Evolutionary conservation across 1,284 basidiomycete genomes (phyloP), one percentile per base, ranked within the genome.

Genomic region (Trichosporon sp.): DNA sequence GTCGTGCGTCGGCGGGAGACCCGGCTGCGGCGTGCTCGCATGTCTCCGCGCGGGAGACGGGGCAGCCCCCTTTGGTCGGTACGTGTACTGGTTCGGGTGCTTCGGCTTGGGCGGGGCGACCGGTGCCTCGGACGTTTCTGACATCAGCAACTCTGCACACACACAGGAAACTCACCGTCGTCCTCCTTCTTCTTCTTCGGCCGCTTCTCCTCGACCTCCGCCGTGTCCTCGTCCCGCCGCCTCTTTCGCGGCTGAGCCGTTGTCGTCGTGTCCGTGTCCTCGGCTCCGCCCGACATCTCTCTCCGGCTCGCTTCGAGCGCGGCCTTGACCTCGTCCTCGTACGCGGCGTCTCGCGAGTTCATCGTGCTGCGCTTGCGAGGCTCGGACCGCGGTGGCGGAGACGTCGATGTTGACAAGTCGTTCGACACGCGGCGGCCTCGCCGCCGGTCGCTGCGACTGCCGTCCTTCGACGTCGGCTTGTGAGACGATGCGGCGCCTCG

Each of bases 291-390:
- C 25, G 62, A 68, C 69, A 72, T 68, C 21, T 82, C 81, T 18
- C 68, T 68, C 51, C 76, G 68, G 72, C 79, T 81, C 8, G 80
- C 83, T 60, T 86, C 85, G 62, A 87, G 82, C 69, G 90, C 92
- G 18, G 82, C 83, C 67, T 85, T 84, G 60, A 87, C 84, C 72
- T 90, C 91, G 80, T 95, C 92, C 78, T 97, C 94, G 80, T 96
- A 97, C 3, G 91, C 92, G 7, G 95, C 92, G 78, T 97, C 95
- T 69, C 95, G 87, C 77, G 92, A 95, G 81, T 98, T 99, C 94
- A 99, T 97, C 67, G 96, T 98, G 76, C 92, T 94, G 71, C 95
- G 87, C 70, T 93, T 89, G 84, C 95, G 96, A 38, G 89, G 71
- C 38, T 71, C 65, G 31, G 42, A 53, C 3, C 63, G 67, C n/a